Evolutionary conservation across 805 yeast genomes (phyloP).

Genomic region (Saccharomycopsis sp.): DNA sequence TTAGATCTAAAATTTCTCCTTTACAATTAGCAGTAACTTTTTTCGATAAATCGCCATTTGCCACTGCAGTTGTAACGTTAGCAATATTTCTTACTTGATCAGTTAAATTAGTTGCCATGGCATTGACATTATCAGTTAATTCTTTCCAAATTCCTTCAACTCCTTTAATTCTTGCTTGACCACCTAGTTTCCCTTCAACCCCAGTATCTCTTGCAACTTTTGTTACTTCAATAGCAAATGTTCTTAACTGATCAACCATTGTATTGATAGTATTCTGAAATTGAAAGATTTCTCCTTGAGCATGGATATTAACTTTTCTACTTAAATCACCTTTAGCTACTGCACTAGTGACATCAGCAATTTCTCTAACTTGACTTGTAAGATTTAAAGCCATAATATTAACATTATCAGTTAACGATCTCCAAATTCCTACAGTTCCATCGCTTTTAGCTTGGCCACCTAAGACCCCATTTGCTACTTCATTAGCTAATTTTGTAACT

Average conservation of each 20-base stretch:
- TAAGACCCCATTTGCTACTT: conserved; percentile 80
- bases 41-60: conserved; percentile 70
- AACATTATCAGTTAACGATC: conserved; percentile 72
- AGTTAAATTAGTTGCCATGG: conserved; percentile 81
- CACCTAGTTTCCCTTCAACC: conserved; percentile 83
- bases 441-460: conserved; percentile 84
- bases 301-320: conserved; percentile 77
- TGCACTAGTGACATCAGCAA: conserved; percentile 82
- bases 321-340: conserved; percentile 83
- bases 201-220: conserved; percentile 86
- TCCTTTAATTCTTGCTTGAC: conserved; percentile 71
- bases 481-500: conserved; percentile 79
- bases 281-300: conserved; percentile 82
- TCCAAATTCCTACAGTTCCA: conserved; percentile 86
- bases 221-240: conserved; percentile 78
- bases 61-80: conserved; percentile 80
- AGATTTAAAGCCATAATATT: conserved; percentile 49
- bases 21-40: conserved; percentile 82
- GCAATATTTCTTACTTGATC: conserved; percentile 85
- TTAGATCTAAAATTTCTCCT: conserved; percentile 68
- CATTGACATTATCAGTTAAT: conserved; percentile 77
- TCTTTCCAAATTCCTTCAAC: conserved; percentile 87
- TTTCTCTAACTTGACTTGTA: conserved; percentile 40
- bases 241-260: conserved; percentile 78
- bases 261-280: conserved; percentile 80